These are phyloP conservation scores for Phytophthora citrophthora DNA, from an alignment of 352 stramenopile genomes.

Conservation along the genomic window DNA sequence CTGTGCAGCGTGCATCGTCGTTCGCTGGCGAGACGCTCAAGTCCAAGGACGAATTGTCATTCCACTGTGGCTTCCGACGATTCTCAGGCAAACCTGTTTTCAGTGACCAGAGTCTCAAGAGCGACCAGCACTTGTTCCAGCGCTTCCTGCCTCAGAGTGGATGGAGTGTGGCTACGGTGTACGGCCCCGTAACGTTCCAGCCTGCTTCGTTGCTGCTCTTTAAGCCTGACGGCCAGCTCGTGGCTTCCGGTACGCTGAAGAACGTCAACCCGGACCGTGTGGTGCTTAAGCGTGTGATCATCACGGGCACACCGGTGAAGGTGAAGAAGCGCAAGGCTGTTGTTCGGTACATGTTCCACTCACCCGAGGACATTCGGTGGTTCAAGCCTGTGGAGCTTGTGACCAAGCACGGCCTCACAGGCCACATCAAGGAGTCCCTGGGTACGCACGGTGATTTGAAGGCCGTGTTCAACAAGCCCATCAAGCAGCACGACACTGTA, in stretches of 20 bases:
- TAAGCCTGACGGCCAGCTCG: slow-evolving; percentile 76
- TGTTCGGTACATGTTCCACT: slow-evolving; percentile 99
- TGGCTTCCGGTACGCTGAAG: slow-evolving; percentile 95
- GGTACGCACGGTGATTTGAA: slow-evolving; percentile 99
- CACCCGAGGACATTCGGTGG: slow-evolving; percentile 97
- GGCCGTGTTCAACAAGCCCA: slow-evolving; percentile 98
- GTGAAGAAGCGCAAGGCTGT: slow-evolving; percentile 99
- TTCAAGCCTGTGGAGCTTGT: slow-evolving; percentile 98
- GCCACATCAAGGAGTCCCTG: slow-evolving; percentile 98
- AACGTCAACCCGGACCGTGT: slow-evolving; percentile 98
- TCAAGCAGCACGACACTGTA: slow-evolving; percentile 99
- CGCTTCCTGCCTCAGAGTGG: slow-evolving; percentile 93
- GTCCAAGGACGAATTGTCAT: slow-evolving; percentile 96
- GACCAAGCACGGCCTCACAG: slow-evolving; percentile 98
- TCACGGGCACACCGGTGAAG: slow-evolving; percentile 98
- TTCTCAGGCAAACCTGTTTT: slow-evolving; percentile 95
- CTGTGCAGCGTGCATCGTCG: slow-evolving; percentile 83
- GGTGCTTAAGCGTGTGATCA: slow-evolving; percentile 97
- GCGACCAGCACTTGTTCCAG: slow-evolving; percentile 99
- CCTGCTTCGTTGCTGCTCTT: slow-evolving; percentile 97
- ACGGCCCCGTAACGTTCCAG: slow-evolving; percentile 96
- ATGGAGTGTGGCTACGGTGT: slow-evolving; percentile 92
- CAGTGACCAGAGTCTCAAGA: slow-evolving; percentile 98
- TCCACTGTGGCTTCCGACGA: slow-evolving; percentile 97
- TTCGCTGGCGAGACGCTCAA: slow-evolving; percentile 92